Base-by-base conservation (phyloP, 2,329 filamentous ascomycete genomes). In the Ophiocordyceps sinensis region DNA sequence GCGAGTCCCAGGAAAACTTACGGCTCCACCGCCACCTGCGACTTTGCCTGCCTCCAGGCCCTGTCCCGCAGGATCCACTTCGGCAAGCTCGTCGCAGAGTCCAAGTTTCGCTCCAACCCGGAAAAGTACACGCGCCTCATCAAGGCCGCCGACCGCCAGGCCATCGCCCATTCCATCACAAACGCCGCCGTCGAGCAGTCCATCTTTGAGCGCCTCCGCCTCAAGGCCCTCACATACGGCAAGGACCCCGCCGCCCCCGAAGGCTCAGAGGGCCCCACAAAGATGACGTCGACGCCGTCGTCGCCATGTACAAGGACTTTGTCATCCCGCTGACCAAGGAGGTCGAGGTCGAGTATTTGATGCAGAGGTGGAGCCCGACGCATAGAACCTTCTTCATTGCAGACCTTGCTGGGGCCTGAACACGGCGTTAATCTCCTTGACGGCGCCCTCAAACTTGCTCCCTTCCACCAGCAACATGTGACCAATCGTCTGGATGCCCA, bases 301-400 rank as follows among this genome's bases (percentile, higher is more conserved):
- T 94, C 40, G 71, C 73, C 47, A 89, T 94, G 82, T 94, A 94
- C 65, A 77, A 78, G 71, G 76, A 94, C 59, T 85, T 84, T 63
- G 88, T 98, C 45, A 98, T 98, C 51, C 91, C 91, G 1, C 64
- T 96, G 59, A 98, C 91, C n/a, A 98, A 98, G 63, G 82, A 87
- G 48, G 89, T 98, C 34, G 91, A 98, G 68, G 87, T 98, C 10
- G 91, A 98, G 53, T 98, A 98, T 60, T 68, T 98, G 51, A 94
- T 98, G 85, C 86, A 96, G 63, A 75, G 91, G 47, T 98, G 41
- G 75, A 77, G 41, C 57, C 56, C 14, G 37, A 40, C 26, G 34
- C 39, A 1, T 44, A 35, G 32, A n/a, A 34, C 17, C 28, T 40
- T 41, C 29, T 58, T 54, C 28, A 67, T 62, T 64, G 59, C 48